Percentiles rank a stretch among this genome's conserved stretches.
Evolutionary conservation across 2,329 filamentous ascomycete genomes (phyloP).

Genomic region (Diaporthe velutina): DNA sequence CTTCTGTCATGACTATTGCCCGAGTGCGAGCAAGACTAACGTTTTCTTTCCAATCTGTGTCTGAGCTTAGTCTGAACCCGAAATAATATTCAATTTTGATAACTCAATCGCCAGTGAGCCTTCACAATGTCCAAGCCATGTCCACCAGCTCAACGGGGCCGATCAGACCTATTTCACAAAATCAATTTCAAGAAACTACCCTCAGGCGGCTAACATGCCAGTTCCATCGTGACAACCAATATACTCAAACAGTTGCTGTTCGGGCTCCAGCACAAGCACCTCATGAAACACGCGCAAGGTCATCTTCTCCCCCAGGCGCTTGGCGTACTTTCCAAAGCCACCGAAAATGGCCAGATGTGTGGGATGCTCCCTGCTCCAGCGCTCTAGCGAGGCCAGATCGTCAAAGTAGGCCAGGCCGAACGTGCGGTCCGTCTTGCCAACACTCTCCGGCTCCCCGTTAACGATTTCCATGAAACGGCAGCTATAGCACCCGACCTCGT

Average conservation of each 20-base stretch:
- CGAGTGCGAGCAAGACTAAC: neutral
- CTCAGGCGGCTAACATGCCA: neutral
- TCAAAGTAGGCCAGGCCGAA: slow-evolving; percentile 58
- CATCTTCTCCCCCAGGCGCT: slow-evolving; percentile 51
- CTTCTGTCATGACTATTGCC: neutral
- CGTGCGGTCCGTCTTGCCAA: slow-evolving; percentile 48
- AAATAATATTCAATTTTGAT: neutral
- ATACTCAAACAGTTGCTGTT: slow-evolving; percentile 58
- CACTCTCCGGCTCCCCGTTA: slow-evolving; percentile 44
- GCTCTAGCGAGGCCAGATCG: slow-evolving; percentile 54
- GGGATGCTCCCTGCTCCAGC: slow-evolving; percentile 54
- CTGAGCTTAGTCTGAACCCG: neutral
- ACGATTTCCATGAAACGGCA: slow-evolving; percentile 59
- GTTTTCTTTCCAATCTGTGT: neutral
- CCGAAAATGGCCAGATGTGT: slow-evolving; percentile 58
- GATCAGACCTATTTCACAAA: neutral
- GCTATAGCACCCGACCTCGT: slow-evolving; percentile 57
- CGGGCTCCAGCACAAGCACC: slow-evolving; percentile 53
- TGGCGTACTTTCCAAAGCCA: slow-evolving; percentile 54
- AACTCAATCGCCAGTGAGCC: neutral
- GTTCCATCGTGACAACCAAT: slow-evolving; percentile 51
- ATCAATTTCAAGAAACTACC: neutral
- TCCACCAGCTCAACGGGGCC: neutral
- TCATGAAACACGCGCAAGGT: slow-evolving; percentile 56
- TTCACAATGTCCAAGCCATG: neutral